phyloP scores from a whole-genome alignment of 2,329 filamentous ascomycete genomes.

The Teratosphaeria viscida region DNA sequence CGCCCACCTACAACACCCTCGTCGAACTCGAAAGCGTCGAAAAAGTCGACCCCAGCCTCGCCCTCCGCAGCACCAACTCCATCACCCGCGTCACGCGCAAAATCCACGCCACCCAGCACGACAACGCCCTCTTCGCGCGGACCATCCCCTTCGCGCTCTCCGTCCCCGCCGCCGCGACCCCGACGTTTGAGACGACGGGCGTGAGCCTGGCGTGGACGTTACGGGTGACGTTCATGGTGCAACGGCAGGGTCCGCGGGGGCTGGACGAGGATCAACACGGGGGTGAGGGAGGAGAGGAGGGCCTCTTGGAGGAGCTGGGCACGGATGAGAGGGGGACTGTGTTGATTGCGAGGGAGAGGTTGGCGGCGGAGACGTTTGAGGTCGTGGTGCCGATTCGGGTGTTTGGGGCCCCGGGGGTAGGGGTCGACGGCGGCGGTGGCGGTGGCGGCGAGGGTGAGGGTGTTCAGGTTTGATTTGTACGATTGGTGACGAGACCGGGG shows the following conservation, averaged over 20 bases:
- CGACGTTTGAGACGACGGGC: slow-evolving; percentile 84
- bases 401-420: slow-evolving; percentile 17
- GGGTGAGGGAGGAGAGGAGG: slow-evolving; percentile 53
- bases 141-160: slow-evolving; percentile 71
- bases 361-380: slow-evolving; percentile 27
- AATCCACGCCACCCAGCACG: slow-evolving; percentile 65
- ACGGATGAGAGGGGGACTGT: slow-evolving; percentile 26
- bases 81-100: slow-evolving; percentile 80
- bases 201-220: slow-evolving; percentile 83
- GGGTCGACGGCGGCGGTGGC: background rate
- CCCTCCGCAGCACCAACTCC: slow-evolving; percentile 73
- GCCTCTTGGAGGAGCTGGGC: slow-evolving; percentile 24
- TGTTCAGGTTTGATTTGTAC: background rate
- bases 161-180: slow-evolving; percentile 73
- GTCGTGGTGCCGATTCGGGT: slow-evolving; percentile 27
- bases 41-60: slow-evolving; percentile 67
- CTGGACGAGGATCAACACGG: slow-evolving; percentile 48
- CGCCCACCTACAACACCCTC: slow-evolving; percentile 78
- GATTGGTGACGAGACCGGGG: background rate
- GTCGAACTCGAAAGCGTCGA: slow-evolving; percentile 79
- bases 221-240: slow-evolving; percentile 81
- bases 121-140: slow-evolving; percentile 72
- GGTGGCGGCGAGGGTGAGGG: background rate
- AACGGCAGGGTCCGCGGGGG: slow-evolving; percentile 8
- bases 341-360: slow-evolving; percentile 24